A percentile compares a stretch with the other conserved stretches of the same genome.
Conservation (phyloP, 148 eudicot genomes). For the Vaccinium corymbosum region DNA sequence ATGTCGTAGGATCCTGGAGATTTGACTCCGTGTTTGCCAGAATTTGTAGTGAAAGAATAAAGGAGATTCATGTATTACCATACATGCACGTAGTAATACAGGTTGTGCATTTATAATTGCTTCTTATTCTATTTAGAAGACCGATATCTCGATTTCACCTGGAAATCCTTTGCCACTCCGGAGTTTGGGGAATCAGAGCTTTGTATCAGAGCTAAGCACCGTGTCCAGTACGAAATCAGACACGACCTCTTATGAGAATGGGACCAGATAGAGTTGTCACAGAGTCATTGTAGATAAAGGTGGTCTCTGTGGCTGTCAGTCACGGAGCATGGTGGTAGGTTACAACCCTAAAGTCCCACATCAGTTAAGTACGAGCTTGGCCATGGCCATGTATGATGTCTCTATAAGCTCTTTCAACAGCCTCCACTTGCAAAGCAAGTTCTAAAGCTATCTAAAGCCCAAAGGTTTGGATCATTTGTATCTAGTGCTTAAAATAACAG, state of each 20-base stretch:
- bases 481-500: no score
- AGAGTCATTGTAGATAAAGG: neutral
- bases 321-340: neutral
- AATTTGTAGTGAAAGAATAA: no score
- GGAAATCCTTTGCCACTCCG: neutral
- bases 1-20: no score
- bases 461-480: neutral
- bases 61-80: no score
- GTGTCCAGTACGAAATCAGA: neutral
- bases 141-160: neutral
- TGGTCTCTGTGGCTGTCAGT: neutral
- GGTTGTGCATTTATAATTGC: no score
- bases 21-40: no score
- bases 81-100: no score
- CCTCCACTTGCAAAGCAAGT: neutral
- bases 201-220: no score
- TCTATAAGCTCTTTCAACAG: neutral
- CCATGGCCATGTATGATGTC: neutral
- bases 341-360: neutral
- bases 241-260: neutral
- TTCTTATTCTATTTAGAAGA: no score
- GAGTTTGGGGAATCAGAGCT: neutral
- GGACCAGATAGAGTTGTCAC: neutral
- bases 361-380: neutral
- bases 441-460: neutral